Base-by-base conservation (phyloP, 352 stramenopile species). In the Salisapilia sapeloensis region DNA sequence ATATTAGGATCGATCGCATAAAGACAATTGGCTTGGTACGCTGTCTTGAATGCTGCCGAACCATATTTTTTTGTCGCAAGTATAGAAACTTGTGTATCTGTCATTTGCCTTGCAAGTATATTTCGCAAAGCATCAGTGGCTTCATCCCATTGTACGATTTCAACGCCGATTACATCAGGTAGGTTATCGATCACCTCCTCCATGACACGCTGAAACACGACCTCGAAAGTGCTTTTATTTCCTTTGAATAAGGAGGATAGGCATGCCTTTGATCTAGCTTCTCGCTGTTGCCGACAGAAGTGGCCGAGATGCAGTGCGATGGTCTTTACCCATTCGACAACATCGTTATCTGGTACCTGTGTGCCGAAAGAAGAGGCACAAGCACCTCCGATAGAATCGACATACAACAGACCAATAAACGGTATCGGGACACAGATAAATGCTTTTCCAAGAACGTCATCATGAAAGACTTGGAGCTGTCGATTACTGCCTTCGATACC, bases 401-500 rank as follows among this genome's bases (percentile, higher is more conserved):
- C 58, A 0, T 53, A 61, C 4, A 87, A 40, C 3, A 85, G 34
- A 0, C 72, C 72, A 0, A 84, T 45, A 22, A 64, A 85, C 24
- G 72, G 69, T 25, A 87, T 77, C 6, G 72, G 65, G 4, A 83
- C 53, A 14, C 58, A 80, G 2, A 83, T 50, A 32, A 77, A 84
- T 0, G 61, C 43, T 3, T 66, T 57, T 1, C 24, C 34, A 8
- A 35, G 19, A 0, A 42, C 36, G 1, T 12, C 19, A 1, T 22
- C 21, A 1, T 53, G 35, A 20, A 75, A 63, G 18, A 33, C 45
- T 24, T 49, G 50, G 6, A 78, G 39, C 27, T 40, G 33, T 6
- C 27, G 31, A 18, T 37, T 42, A 4, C 8, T 21, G 5, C 21
- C 14, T 15, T 32, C 20, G 11, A 23, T 10, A 6, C 12, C 14